Evolutionary conservation across 305 asterid genomes (phyloP).

Genomic region (Solanum chacoense): DNA sequence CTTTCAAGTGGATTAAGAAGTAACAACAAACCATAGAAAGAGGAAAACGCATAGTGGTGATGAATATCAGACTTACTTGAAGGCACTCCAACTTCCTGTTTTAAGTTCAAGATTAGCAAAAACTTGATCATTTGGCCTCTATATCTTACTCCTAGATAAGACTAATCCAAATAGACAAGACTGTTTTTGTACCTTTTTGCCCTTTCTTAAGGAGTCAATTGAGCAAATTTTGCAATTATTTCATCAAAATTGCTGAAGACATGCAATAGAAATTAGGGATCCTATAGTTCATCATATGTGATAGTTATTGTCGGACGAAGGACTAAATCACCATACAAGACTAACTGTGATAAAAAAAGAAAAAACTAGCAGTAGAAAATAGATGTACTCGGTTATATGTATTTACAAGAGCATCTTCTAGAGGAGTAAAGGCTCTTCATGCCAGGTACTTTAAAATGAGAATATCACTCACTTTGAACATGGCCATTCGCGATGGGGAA

Average conservation of each 20-base stretch:
- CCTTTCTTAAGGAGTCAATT: constrained; percentile 73
- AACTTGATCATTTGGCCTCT: constrained; percentile 5
- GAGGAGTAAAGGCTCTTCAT: neutral
- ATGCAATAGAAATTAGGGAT: neutral
- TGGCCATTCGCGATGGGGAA: neutral
- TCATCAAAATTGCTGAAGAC: constrained; percentile 68
- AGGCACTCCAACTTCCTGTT: constrained; percentile 92
- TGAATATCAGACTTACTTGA: constrained; percentile 44
- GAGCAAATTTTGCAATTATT: constrained; percentile 71
- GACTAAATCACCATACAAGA: neutral
- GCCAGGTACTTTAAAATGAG: neutral
- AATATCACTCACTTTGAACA: neutral
- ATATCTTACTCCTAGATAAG: neutral
- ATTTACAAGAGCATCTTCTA: neutral
- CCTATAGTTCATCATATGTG: neutral
- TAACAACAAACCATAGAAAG: neutral
- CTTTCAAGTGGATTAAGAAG: constrained; percentile 1
- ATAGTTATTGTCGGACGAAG: neutral
- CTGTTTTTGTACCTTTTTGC: constrained; percentile 45
- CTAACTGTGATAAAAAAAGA: neutral
- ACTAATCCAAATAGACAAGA: constrained; percentile 1
- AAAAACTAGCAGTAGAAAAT: neutral
- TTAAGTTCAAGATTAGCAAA: constrained; percentile 1
- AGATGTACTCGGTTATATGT: neutral
- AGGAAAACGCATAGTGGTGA: neutral